Evolutionary conservation across 805 yeast genomes (phyloP).

Genomic region (Metschnikowia corniflorae): DNA sequence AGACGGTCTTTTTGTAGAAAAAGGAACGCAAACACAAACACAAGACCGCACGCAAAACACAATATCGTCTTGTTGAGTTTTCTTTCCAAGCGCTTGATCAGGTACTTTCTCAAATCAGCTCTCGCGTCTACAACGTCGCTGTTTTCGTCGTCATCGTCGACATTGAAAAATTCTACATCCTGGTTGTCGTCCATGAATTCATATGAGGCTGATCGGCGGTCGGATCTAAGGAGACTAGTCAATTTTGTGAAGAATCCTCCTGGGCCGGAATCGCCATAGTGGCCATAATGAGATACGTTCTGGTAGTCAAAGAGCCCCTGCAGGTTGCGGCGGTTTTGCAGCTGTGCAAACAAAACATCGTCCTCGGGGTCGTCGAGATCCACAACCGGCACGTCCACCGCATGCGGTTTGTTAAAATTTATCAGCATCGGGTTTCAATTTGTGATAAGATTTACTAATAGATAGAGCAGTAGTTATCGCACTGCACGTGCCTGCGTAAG

Average conservation of each 20-base stretch:
- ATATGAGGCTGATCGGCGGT: slow-evolving; percentile 1
- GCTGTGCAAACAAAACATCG: slow-evolving; percentile 26
- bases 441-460: background rate
- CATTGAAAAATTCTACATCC: slow-evolving; percentile 6
- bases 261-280: background rate
- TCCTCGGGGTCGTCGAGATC: slow-evolving; percentile 48
- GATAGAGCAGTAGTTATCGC: too few relatives aligned
- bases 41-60: slow-evolving; percentile 13
- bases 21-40: slow-evolving; percentile 11
- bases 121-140: too few relatives aligned
- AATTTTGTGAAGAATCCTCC: background rate
- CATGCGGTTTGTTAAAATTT: slow-evolving; percentile 23
- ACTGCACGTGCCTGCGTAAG: too few relatives aligned
- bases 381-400: slow-evolving; percentile 53
- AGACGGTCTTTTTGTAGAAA: slow-evolving; percentile 2
- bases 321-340: background rate
- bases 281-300: too few relatives aligned
- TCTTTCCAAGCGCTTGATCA: slow-evolving; percentile 23
- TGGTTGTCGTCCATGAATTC: slow-evolving; percentile 7
- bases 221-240: background rate
- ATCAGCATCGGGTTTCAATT: slow-evolving; percentile 3
- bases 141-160: slow-evolving; percentile 6
- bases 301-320: slow-evolving; percentile 16
- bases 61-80: slow-evolving; percentile 19
- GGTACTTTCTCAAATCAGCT: slow-evolving; percentile 22